phyloP scores from a whole-genome alignment of 371 early-diverging fungal genomes.

The Apophysomyces elegans region DNA sequence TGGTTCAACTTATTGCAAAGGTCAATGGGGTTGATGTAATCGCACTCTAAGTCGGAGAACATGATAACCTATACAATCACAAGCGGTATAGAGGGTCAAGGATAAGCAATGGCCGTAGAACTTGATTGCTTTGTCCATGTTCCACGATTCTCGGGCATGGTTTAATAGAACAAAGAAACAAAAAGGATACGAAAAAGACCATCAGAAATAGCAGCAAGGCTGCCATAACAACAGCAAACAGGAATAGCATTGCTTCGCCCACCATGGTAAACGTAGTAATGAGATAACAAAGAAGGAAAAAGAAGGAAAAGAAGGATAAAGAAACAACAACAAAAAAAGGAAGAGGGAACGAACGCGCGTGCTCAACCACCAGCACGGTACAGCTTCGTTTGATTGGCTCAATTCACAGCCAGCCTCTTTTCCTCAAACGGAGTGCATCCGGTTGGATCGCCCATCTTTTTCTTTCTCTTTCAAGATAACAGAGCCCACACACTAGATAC shows the following conservation, averaged over 20 bases:
- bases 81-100: conserved; percentile 12
- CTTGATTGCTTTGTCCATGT: not conserved
- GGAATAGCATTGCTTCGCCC: conserved; percentile 79
- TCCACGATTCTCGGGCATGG: not conserved
- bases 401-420: conserved; percentile 4
- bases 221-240: conserved; percentile 90
- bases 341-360: conserved; percentile 14
- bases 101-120: not conserved
- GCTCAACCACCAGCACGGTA: not conserved
- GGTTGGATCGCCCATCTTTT: too few species aligned
- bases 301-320: conserved; percentile 14
- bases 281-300: not conserved
- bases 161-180: conserved; percentile 20
- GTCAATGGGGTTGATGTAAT: conserved; percentile 98
- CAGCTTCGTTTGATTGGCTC: not conserved
- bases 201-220: conserved; percentile 90
- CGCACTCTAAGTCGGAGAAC: conserved; percentile 94
- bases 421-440: not conserved
- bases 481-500: too few species aligned
- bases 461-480: too few species aligned
- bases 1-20: conserved; percentile 94
- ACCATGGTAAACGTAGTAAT: conserved; percentile 55
- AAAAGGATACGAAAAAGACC: conserved; percentile 87
- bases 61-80: conserved; percentile 74
- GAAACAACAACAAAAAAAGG: conserved; percentile 11